Conservation (phyloP, 164 flowering plant species). For the Stephania cephalantha region DNA sequence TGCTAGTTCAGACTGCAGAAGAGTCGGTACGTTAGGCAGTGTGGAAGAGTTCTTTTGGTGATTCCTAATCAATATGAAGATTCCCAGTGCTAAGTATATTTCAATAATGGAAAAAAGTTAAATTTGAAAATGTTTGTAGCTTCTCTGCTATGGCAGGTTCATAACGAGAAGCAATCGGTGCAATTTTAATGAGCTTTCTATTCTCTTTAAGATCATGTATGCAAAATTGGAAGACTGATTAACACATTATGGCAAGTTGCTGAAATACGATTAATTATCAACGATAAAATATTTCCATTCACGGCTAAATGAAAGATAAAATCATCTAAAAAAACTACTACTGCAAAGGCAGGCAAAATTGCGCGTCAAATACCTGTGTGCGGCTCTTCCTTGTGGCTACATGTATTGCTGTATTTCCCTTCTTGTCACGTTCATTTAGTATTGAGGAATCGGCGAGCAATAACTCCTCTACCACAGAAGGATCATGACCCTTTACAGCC, state of each 20-base stretch:
- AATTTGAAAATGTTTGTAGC: background rate
- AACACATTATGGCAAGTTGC: background rate
- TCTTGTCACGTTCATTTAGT: conserved; percentile 83
- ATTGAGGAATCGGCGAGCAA: conserved; percentile 57
- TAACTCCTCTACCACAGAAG: conserved; percentile 64
- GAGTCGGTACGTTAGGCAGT: background rate
- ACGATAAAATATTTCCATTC: background rate
- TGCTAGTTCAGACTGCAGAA: background rate
- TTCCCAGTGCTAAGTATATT: background rate
- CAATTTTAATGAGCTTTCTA: background rate
- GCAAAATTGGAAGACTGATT: background rate
- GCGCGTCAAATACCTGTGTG: conserved; percentile 39
- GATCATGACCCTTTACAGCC: conserved; percentile 88
- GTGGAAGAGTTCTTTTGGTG: background rate
- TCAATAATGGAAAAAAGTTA: background rate
- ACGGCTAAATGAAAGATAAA: background rate
- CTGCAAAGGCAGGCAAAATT: background rate
- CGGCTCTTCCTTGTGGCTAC: conserved; percentile 88
- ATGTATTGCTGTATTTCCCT: conserved; percentile 89
- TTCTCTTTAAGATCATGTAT: background rate
- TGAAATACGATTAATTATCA: background rate
- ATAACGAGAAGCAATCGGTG: background rate
- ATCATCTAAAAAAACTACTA: background rate
- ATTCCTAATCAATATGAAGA: background rate
- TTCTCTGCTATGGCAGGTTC: background rate